Conservation (phyloP, 768 basidiomycete genomes). For the Candolleomyces eurysporus region DNA sequence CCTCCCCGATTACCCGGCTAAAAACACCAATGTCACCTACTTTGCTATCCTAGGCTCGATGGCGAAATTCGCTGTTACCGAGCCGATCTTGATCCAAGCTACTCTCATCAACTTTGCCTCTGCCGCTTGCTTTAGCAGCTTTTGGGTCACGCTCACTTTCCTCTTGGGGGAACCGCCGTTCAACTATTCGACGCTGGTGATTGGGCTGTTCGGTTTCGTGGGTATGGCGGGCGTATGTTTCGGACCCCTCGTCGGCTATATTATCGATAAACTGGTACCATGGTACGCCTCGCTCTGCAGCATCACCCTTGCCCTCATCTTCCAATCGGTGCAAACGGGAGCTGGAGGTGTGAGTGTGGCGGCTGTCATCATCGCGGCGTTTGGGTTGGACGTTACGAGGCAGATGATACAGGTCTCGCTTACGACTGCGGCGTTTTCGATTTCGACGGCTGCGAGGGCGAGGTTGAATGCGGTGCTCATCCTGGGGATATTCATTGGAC, state of each 20-base stretch:
- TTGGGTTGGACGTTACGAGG: conserved; percentile 69
- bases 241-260: conserved; percentile 68
- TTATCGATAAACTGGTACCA: conserved; percentile 69
- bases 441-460: conserved; percentile 48
- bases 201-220: conserved; percentile 76
- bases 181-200: conserved; percentile 67
- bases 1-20: conserved; percentile 81
- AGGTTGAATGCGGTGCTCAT: conserved; percentile 77
- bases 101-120: conserved; percentile 61
- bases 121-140: conserved; percentile 57
- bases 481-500: conserved; percentile 72
- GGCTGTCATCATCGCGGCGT: conserved; percentile 65
- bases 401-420: conserved; percentile 73
- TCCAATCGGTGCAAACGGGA: conserved; percentile 63
- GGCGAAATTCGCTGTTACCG: conserved; percentile 73
- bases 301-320: conserved; percentile 44
- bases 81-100: conserved; percentile 74
- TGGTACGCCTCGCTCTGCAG: conserved; percentile 74
- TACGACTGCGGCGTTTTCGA: conserved; percentile 57
- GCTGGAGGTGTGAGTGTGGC: conserved; percentile 69
- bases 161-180: conserved; percentile 76
- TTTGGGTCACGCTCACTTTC: conserved; percentile 81
- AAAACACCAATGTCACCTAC: conserved; percentile 65
- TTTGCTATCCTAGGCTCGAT: conserved; percentile 71
- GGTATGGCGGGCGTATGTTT: conserved; percentile 70